Conservation (phyloP, 768 basidiomycete species). For the Trametes cingulata region DNA sequence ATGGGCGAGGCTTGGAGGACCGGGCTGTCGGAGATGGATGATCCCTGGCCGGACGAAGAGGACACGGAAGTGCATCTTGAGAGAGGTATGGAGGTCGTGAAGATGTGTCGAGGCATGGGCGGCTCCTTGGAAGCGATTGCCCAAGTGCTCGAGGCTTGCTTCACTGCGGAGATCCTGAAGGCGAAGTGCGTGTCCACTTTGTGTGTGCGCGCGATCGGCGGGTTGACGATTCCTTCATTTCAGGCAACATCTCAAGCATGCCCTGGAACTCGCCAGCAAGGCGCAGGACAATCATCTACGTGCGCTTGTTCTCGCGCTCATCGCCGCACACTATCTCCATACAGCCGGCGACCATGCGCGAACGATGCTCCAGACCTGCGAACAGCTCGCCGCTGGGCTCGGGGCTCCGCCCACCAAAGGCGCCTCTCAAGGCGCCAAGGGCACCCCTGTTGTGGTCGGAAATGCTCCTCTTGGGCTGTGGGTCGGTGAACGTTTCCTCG, state of each 20-base stretch:
- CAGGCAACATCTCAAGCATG: conserved; percentile 60
- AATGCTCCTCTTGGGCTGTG: conserved; percentile 69
- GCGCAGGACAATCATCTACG: conserved; percentile 75
- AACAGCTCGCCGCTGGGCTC: conserved; percentile 70
- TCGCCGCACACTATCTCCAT: conserved; percentile 69
- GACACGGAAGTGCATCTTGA: conserved; percentile 30
- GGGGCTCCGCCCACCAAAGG: conserved; percentile 45
- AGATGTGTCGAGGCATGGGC: conserved; percentile 48
- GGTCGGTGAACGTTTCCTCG: conserved; percentile 70
- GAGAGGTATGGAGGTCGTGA: conserved; percentile 39
- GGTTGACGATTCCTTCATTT: background rate
- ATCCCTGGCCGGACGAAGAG: conserved; percentile 28
- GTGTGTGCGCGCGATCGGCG: background rate
- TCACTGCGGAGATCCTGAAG: conserved; percentile 53
- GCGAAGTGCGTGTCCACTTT: conserved; percentile 53
- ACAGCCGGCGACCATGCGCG: conserved; percentile 70
- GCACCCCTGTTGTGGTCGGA: conserved; percentile 38
- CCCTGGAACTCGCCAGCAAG: conserved; percentile 55
- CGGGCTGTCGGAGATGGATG: conserved; percentile 18
- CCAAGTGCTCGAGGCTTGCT: conserved; percentile 51
- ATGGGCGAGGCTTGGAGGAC: conserved; percentile 21
- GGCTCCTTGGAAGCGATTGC: conserved; percentile 58
- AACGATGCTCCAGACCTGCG: conserved; percentile 64
- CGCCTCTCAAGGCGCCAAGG: conserved; percentile 6
- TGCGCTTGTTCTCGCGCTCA: conserved; percentile 65